These are phyloP conservation scores for Mariannaea elegans DNA, from an alignment of 2,329 filamentous ascomycete species.

Conservation along the genomic window DNA sequence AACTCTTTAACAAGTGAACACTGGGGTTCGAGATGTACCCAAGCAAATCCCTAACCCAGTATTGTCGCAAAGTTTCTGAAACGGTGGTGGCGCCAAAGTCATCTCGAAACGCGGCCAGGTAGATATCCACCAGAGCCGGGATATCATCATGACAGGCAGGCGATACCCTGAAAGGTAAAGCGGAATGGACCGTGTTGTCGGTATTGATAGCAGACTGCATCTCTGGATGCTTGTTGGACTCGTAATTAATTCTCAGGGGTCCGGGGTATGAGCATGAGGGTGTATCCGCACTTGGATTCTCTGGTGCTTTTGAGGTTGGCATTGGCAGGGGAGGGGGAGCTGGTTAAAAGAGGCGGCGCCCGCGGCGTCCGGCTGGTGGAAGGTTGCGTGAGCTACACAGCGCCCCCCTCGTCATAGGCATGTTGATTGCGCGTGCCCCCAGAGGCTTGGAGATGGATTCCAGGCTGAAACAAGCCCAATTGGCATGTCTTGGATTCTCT, in stretches of 20 bases:
- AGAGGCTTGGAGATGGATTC: not conserved
- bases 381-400: not conserved
- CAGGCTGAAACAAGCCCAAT: not conserved
- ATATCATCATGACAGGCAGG: slow-evolving; percentile 1
- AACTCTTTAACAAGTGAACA: slow-evolving; percentile 1
- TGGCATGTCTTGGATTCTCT: not conserved
- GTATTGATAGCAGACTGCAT: not conserved
- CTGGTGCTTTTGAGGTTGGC: not conserved
- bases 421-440: not conserved
- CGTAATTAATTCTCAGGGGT: not conserved
- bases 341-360: not conserved
- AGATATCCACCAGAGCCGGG: slow-evolving; percentile 11
- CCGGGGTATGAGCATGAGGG: not conserved
- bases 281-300: too few relatives aligned
- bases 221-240: not conserved
- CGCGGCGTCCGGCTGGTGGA: not conserved
- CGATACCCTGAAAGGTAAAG: not conserved
- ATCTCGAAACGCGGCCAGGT: slow-evolving; percentile 1
- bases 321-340: too few relatives aligned
- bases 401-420: not conserved
- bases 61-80: not conserved
- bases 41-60: slow-evolving; percentile 2
- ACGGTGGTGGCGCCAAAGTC: not conserved
- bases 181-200: not conserved
- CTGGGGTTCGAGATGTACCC: not conserved